phyloP scores from a whole-genome alignment of 2,329 filamentous ascomycete species.

The Penicillium sp. region DNA sequence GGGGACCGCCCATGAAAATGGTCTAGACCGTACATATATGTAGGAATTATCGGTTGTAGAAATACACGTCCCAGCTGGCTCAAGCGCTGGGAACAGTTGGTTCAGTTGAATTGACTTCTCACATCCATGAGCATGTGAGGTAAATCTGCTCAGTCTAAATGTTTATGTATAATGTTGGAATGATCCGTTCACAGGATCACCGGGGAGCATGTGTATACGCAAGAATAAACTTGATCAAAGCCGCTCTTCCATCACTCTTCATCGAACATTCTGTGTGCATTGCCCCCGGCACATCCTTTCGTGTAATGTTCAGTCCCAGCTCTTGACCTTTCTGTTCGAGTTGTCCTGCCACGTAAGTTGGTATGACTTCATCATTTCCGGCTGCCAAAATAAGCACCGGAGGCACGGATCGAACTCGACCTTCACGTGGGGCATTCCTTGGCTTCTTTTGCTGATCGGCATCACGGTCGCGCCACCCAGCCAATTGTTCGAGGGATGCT shows the following conservation, averaged over 20 bases:
- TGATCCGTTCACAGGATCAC: background rate
- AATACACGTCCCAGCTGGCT: no score
- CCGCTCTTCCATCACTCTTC: slow-evolving; percentile 43
- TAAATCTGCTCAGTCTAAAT: no score
- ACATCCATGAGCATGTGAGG: no score
- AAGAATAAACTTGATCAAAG: slow-evolving; percentile 32
- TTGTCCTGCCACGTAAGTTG: slow-evolving; percentile 34
- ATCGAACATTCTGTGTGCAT: slow-evolving; percentile 52
- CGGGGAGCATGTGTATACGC: background rate
- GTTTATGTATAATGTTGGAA: background rate
- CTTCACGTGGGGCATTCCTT: background rate
- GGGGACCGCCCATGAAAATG: no score
- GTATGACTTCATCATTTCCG: slow-evolving; percentile 47
- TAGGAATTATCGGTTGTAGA: no score
- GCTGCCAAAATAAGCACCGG: slow-evolving; percentile 44
- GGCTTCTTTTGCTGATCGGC: background rate
- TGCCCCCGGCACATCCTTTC: slow-evolving; percentile 45
- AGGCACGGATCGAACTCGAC: slow-evolving; percentile 10
- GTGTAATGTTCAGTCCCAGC: slow-evolving; percentile 35
- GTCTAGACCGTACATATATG: no score
- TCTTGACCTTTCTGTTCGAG: slow-evolving; percentile 37
- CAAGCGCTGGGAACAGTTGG: no score
- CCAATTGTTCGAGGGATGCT: slow-evolving; percentile 41
- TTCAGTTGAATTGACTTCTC: no score
- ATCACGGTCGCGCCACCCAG: slow-evolving; percentile 20